Conservation (phyloP, 2,329 filamentous ascomycete species). For the Penicillium vulpinum region DNA sequence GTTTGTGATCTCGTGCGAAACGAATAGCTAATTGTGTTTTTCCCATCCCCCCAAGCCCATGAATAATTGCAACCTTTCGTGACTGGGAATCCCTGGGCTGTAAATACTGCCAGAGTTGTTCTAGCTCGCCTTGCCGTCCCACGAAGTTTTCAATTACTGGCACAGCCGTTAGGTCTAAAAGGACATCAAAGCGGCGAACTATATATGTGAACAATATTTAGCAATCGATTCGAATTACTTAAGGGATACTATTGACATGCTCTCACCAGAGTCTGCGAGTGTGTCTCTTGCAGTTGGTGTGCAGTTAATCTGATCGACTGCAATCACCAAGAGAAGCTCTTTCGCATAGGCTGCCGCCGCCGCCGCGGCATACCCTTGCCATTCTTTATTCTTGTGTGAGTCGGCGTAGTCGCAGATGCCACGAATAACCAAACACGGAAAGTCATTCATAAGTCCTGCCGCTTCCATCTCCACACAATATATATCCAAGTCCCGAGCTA, state of each 20-base stretch:
- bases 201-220: background rate
- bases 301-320: background rate
- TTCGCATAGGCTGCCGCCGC: background rate
- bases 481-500: background rate
- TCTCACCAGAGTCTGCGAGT: background rate
- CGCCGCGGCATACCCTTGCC: background rate
- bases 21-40: conserved; percentile 16
- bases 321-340: background rate
- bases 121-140: conserved; percentile 18
- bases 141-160: conserved; percentile 15
- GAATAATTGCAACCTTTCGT: conserved; percentile 20
- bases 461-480: background rate
- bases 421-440: background rate
- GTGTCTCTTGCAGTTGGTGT: background rate
- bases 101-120: conserved; percentile 17
- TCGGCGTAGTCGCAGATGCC: background rate
- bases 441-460: background rate
- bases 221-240: no score
- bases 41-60: conserved; percentile 28
- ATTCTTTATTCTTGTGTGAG: background rate
- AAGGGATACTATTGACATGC: background rate
- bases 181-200: conserved; percentile 9
- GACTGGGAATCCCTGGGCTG: conserved; percentile 5
- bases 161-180: conserved; percentile 10
- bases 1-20: conserved; percentile 22